phyloP scores from a whole-genome alignment of 2,329 filamentous ascomycete species.

The Talaromyces sp. region DNA sequence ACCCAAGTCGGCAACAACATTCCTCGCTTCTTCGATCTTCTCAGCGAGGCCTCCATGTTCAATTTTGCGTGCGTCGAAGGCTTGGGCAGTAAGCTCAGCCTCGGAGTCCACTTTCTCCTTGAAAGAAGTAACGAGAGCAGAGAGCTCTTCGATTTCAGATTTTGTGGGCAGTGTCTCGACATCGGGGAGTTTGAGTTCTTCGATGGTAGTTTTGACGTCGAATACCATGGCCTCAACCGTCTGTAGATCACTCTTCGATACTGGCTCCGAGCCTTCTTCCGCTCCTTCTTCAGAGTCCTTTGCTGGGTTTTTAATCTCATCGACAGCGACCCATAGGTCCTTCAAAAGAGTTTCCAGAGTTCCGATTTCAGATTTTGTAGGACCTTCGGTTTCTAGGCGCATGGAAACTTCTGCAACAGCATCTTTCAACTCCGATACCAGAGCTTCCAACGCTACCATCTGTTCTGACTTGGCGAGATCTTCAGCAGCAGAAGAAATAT shows the following conservation, averaged over 20 bases:
- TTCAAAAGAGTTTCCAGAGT: constrained; percentile 72
- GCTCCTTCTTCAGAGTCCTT: constrained; percentile 31
- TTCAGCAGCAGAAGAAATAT: constrained; percentile 55
- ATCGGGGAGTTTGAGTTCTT: constrained; percentile 67
- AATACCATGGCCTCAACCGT: constrained; percentile 73
- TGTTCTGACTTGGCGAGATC: constrained; percentile 61
- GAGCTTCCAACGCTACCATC: constrained; percentile 57
- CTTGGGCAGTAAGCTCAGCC: constrained; percentile 68
- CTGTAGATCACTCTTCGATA: constrained; percentile 78
- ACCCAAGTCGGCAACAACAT: constrained; percentile 71
- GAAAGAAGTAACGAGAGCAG: constrained; percentile 66
- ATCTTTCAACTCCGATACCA: constrained; percentile 72
- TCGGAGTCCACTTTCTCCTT: constrained; percentile 60
- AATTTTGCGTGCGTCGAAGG: constrained; percentile 75
- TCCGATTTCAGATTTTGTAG: constrained; percentile 73
- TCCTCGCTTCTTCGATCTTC: constrained; percentile 72
- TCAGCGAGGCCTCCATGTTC: constrained; percentile 76
- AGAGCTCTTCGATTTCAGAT: constrained; percentile 67
- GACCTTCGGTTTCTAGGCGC: constrained; percentile 62
- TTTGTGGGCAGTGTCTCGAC: constrained; percentile 68
- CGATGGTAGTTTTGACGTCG: constrained; percentile 77
- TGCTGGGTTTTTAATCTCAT: constrained; percentile 57
- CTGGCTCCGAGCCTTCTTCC: constrained; percentile 52
- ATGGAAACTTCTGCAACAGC: constrained; percentile 61
- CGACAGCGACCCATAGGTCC: constrained; percentile 68